These are phyloP conservation scores for Smittium mucronatum DNA, from an alignment of 371 early-diverging fungal genomes.

Conservation along the genomic window DNA sequence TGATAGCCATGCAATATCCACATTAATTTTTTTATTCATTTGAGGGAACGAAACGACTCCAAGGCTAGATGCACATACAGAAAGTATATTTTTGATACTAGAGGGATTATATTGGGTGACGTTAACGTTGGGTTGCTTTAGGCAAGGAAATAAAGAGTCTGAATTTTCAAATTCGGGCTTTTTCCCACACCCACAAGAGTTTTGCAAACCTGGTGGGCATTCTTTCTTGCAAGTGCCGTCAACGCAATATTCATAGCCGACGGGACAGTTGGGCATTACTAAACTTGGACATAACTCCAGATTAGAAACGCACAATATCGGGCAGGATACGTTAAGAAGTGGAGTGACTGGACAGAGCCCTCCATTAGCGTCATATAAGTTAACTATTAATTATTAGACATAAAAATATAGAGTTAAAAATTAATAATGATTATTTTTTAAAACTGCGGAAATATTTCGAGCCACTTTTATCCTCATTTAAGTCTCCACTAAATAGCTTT, in stretches of 20 bases:
- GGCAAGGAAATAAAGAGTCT: constrained; percentile 11
- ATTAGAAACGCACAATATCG: constrained; percentile 21
- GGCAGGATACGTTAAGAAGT: constrained; percentile 20
- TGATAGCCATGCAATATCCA: constrained; percentile 33
- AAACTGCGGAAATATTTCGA: no score
- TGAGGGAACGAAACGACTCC: not conserved
- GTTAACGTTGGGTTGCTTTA: constrained; percentile 17
- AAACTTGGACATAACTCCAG: constrained; percentile 25
- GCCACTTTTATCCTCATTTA: no score
- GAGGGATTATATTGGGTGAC: constrained; percentile 36
- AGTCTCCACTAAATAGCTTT: no score
- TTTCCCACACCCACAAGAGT: constrained; percentile 27
- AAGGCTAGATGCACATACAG: constrained; percentile 37
- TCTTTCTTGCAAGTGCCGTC: constrained; percentile 27
- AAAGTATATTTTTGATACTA: constrained; percentile 31
- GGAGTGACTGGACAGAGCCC: constrained; percentile 23
- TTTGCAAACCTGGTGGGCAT: constrained; percentile 17
- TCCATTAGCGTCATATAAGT: constrained; percentile 27
- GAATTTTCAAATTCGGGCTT: not conserved
- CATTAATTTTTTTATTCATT: constrained; percentile 16
- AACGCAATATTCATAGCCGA: constrained; percentile 23
- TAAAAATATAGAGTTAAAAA: not conserved
- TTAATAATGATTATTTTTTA: no score
- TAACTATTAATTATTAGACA: constrained; percentile 18
- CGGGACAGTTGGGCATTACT: constrained; percentile 13